Evolutionary conservation across 2,329 filamentous ascomycete genomes (phyloP).

Genomic region (Alternaria burnsii): DNA sequence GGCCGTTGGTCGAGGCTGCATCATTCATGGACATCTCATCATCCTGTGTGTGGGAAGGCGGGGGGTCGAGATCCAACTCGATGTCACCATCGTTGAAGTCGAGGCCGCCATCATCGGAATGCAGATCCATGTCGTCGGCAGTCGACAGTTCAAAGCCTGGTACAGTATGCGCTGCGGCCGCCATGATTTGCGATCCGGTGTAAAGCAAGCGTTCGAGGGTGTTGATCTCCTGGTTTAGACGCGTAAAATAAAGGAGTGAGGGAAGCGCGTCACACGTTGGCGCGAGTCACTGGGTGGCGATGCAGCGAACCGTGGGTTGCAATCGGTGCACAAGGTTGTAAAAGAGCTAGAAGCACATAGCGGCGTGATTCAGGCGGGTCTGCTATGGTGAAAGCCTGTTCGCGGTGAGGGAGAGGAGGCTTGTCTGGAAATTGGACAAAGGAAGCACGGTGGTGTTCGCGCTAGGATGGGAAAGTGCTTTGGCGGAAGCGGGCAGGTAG

Average conservation of each 20-base stretch:
- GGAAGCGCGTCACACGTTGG: slow-evolving; percentile 29
- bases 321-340: neutral
- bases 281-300: slow-evolving; percentile 20
- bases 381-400: slow-evolving; percentile 3
- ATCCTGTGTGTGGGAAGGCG: slow-evolving; percentile 27
- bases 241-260: slow-evolving; percentile 18
- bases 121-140: slow-evolving; percentile 64
- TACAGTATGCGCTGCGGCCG: slow-evolving; percentile 31
- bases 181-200: slow-evolving; percentile 26
- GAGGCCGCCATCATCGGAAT: slow-evolving; percentile 54
- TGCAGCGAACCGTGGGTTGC: slow-evolving; percentile 13
- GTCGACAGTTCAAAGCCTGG: slow-evolving; percentile 44
- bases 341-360: slow-evolving; percentile 20
- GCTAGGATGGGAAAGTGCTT: slow-evolving; percentile 21
- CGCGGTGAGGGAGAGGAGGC: slow-evolving; percentile 14
- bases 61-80: slow-evolving; percentile 62
- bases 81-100: slow-evolving; percentile 65
- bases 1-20: slow-evolving; percentile 39
- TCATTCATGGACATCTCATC: slow-evolving; percentile 68
- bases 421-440: slow-evolving; percentile 24
- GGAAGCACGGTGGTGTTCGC: slow-evolving; percentile 17
- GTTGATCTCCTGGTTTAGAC: slow-evolving; percentile 6
- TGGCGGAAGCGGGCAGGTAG: slow-evolving; percentile 16
- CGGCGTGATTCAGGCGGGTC: neutral
- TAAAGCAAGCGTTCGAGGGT: slow-evolving; percentile 6